Conservation (phyloP, 495 filamentous ascomycete genomes). For the Stereocaulon alpinum region DNA sequence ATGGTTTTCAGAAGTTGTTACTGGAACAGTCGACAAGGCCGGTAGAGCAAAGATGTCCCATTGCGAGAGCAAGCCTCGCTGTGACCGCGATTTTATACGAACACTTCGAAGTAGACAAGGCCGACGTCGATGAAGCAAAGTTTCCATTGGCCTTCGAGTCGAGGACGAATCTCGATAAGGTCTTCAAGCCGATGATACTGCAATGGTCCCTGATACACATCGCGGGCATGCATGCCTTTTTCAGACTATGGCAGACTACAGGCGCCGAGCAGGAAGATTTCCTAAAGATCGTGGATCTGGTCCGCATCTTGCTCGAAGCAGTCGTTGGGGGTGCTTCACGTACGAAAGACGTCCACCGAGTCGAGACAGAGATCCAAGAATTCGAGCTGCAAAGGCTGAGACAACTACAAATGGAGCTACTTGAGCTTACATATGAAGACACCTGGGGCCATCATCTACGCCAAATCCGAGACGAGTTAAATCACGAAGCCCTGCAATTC, state of each 20-base stretch:
- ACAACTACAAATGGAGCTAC: conserved; percentile 87
- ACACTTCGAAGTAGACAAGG: conserved; percentile 88
- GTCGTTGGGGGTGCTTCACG: conserved; percentile 76
- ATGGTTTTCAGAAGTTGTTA: conserved; percentile 82
- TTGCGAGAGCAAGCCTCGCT: conserved; percentile 78
- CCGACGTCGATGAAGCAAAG: conserved; percentile 71
- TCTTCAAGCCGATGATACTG: conserved; percentile 79
- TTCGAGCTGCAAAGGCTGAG: conserved; percentile 70
- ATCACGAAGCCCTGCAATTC: conserved; percentile 87
- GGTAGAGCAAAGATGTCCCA: conserved; percentile 65
- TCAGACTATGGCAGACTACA: conserved; percentile 85
- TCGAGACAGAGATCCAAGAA: conserved; percentile 79
- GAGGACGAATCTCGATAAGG: conserved; percentile 66
- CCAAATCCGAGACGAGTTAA: conserved; percentile 86
- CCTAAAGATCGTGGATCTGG: conserved; percentile 79
- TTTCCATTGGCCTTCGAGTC: conserved; percentile 69
- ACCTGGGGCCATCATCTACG: conserved; percentile 84
- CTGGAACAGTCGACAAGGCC: conserved; percentile 78
- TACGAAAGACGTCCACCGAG: conserved; percentile 75
- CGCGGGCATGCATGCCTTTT: conserved; percentile 76
- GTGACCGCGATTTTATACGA: conserved; percentile 85
- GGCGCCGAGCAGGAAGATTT: conserved; percentile 79
- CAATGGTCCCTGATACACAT: conserved; percentile 97
- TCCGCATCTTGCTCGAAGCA: conserved; percentile 84
- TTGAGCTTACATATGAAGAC: conserved; percentile 86